Base-by-base conservation (phyloP, 768 basidiomycete genomes). In the Kwoniella europaea region DNA sequence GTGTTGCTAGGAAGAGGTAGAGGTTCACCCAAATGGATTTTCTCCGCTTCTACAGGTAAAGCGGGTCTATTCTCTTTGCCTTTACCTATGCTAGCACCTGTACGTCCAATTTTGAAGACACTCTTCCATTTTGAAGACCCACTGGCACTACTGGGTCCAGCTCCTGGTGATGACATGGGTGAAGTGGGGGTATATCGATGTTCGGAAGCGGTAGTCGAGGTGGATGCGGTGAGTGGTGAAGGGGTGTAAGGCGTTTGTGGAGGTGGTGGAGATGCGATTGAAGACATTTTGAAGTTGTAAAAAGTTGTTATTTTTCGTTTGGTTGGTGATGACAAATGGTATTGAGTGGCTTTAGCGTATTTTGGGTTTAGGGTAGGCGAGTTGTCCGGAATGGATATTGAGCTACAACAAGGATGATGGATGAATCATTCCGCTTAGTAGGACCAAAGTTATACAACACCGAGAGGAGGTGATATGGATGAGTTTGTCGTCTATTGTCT, bases 71-170 rank as follows among this genome's bases (percentile, higher is more conserved):
- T 65, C 24, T 64, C 62, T 29, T 72, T 68, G 10, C 67, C 67
- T 43, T 72, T 70, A 6, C 68, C 68, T 27, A 70, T 56, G 16
- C 63, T 70, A 22, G 63, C 24, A 29, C 67, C 71, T 46, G 18
- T 68, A 53, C 65, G 67, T 9, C 76, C 76, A 6, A 75, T 55
- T 46, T 75, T 77, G 73, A 77, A 77, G 18, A 77, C 69, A 27
- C 35, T 70, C 53, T 70, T 74, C 75, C 75, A 76, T 46, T 72
- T 69, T 15, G 74, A 72, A 13, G 60, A 61, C 13, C 69, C 56
- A 29, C 66, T 61, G 16, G 68, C 58, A 57, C 67, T 64, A 7
- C 55, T 67, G 13, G 66, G 63, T n/a, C 59, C 57, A n/a, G 67
- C 43, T 35, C 16, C 66, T 7, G 76, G 73, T 10, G 76, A 74